These are phyloP conservation scores for Rhododendron mucronatum DNA, from an alignment of 148 eudicot genomes.

Conservation along the genomic window DNA sequence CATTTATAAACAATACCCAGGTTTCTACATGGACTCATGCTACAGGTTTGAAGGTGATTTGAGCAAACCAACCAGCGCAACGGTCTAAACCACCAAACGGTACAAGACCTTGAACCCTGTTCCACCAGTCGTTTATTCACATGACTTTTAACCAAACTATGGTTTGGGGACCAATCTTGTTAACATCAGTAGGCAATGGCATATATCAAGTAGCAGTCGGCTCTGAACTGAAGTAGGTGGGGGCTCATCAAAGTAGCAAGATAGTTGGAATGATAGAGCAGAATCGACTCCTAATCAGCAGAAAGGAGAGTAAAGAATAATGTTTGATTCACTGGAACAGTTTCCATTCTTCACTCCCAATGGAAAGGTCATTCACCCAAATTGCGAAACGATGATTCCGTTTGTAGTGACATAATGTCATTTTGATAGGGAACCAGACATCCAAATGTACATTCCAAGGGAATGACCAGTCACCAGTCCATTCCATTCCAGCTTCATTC, in stretches of 20 bases:
- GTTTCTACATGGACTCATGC: background rate
- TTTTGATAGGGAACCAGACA: background rate
- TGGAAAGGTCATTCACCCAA: background rate
- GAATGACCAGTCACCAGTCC: background rate
- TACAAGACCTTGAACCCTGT: background rate
- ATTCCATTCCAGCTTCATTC: background rate
- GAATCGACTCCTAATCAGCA: background rate
- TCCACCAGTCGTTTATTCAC: background rate
- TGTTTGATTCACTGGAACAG: background rate
- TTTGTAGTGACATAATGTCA: background rate
- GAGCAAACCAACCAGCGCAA: background rate
- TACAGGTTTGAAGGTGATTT: background rate
- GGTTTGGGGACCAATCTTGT: background rate
- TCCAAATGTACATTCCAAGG: background rate
- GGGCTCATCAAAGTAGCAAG: background rate
- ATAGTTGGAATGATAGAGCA: background rate
- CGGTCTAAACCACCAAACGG: background rate
- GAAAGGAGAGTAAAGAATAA: background rate
- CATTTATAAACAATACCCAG: background rate
- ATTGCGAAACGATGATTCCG: background rate
- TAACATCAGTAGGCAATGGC: background rate
- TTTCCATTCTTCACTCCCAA: background rate
- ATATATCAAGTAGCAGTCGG: background rate
- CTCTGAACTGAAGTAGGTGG: background rate
- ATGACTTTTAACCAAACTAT: background rate